phyloP scores from a whole-genome alignment of 345 rosid species.

The Acer campestre region DNA sequence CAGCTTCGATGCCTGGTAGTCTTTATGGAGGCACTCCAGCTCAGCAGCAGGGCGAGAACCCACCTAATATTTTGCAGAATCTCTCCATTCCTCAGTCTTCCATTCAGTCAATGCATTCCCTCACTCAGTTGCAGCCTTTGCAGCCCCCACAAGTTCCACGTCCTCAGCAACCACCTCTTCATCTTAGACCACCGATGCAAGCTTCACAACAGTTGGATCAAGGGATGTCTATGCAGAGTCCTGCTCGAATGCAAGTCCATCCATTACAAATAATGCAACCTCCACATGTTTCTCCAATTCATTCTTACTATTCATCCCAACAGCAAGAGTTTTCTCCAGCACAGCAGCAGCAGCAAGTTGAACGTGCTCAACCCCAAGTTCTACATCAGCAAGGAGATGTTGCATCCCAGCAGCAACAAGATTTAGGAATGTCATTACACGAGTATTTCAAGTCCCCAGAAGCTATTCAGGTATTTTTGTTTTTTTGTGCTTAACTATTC shows the following conservation, averaged over 20 bases:
- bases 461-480: constrained; percentile 78
- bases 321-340: constrained; percentile 68
- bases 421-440: constrained; percentile 78
- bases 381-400: constrained; percentile 62
- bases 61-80: constrained; percentile 49
- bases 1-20: constrained; percentile 55
- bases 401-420: constrained; percentile 66
- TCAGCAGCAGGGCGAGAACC: constrained; percentile 70
- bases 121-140: constrained; percentile 69
- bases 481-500: constrained; percentile 3
- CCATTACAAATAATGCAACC: constrained; percentile 72
- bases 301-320: constrained; percentile 67
- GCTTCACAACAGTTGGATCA: constrained; percentile 65
- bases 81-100: constrained; percentile 53
- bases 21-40: constrained; percentile 55
- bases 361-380: constrained; percentile 45
- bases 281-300: constrained; percentile 54
- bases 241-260: constrained; percentile 66
- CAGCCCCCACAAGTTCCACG: constrained; percentile 82
- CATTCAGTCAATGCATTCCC: constrained; percentile 57
- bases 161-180: constrained; percentile 85
- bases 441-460: constrained; percentile 92
- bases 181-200: constrained; percentile 68
- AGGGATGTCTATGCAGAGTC: constrained; percentile 58
- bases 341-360: constrained; percentile 63